A percentile compares a stretch with the other conserved stretches of the same genome.
Conservation (phyloP, 352 stramenopile genomes). For the Hyaloperonospora brassicae region DNA sequence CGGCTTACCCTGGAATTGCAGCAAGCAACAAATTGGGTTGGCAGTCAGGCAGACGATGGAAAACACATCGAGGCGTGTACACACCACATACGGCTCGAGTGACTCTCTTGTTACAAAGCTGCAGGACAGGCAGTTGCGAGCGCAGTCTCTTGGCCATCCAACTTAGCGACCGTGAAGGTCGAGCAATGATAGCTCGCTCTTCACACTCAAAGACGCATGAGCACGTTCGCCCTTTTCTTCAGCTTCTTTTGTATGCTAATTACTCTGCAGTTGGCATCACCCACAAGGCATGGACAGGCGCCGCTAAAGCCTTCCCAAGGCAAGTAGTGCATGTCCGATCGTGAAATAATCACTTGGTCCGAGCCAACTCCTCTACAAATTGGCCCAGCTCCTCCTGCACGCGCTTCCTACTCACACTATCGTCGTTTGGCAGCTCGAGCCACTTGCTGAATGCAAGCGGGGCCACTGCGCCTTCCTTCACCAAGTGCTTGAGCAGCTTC, state of each 20-base stretch:
- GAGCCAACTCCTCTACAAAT: slow-evolving; percentile 66
- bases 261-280: slow-evolving; percentile 12
- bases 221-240: slow-evolving; percentile 4
- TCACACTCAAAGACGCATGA: too few relatives aligned
- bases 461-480: slow-evolving; percentile 52
- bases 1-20: too few relatives aligned
- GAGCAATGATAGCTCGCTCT: too few relatives aligned
- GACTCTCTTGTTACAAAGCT: too few relatives aligned
- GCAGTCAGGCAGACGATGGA: too few relatives aligned
- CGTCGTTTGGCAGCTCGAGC: slow-evolving; percentile 69
- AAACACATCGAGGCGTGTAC: too few relatives aligned
- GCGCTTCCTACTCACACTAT: slow-evolving; percentile 64
- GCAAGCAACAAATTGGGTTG: too few relatives aligned
- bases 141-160: too few relatives aligned
- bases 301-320: slow-evolving; percentile 5
- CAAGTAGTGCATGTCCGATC: slow-evolving; percentile 2
- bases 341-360: slow-evolving; percentile 46
- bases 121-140: too few relatives aligned
- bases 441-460: slow-evolving; percentile 52
- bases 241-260: slow-evolving; percentile 21
- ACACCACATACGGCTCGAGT: too few relatives aligned
- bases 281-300: slow-evolving; percentile 4
- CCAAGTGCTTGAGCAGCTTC: slow-evolving; percentile 53
- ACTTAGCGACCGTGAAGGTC: too few relatives aligned
- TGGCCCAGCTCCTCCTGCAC: slow-evolving; percentile 54